These are phyloP conservation scores for Tricholoma matsutake DNA, from an alignment of 768 basidiomycete genomes.

Conservation along the genomic window DNA sequence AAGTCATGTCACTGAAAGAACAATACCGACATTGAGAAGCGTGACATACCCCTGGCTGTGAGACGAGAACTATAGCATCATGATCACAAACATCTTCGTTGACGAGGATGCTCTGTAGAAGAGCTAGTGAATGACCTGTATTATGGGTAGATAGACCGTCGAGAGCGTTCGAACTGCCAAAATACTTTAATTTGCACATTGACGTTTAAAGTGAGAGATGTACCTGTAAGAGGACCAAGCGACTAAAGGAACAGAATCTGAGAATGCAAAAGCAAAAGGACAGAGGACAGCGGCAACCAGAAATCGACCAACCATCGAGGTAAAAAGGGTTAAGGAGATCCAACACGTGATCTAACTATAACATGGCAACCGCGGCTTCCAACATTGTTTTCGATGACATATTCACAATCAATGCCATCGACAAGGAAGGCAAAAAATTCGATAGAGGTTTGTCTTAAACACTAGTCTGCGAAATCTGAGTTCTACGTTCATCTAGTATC, in stretches of 20 bases:
- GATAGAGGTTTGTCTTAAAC: constrained; percentile 73
- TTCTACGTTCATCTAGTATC: constrained; percentile 58
- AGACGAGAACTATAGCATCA: constrained; percentile 64
- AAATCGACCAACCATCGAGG: constrained; percentile 41
- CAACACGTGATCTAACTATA: constrained; percentile 3
- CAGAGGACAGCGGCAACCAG: constrained; percentile 44
- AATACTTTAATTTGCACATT: background rate
- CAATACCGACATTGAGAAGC: background rate
- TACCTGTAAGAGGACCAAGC: constrained; percentile 72
- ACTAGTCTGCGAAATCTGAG: background rate
- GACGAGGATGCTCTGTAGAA: constrained; percentile 44
- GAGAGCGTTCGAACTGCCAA: constrained; percentile 47
- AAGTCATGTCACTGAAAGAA: background rate
- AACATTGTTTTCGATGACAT: constrained; percentile 92
- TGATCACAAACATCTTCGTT: constrained; percentile 53
- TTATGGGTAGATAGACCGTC: constrained; percentile 34
- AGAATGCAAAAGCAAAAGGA: constrained; percentile 52
- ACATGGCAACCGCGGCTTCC: constrained; percentile 58
- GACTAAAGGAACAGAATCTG: constrained; percentile 60
- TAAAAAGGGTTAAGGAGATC: background rate
- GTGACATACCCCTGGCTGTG: constrained; percentile 67
- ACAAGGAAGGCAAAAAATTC: constrained; percentile 95
- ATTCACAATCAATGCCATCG: constrained; percentile 80
- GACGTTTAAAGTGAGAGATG: constrained; percentile 1
- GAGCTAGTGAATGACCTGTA: constrained; percentile 26